Base-by-base conservation (phyloP, 805 yeast species). In the Suhomyces prunicola region DNA sequence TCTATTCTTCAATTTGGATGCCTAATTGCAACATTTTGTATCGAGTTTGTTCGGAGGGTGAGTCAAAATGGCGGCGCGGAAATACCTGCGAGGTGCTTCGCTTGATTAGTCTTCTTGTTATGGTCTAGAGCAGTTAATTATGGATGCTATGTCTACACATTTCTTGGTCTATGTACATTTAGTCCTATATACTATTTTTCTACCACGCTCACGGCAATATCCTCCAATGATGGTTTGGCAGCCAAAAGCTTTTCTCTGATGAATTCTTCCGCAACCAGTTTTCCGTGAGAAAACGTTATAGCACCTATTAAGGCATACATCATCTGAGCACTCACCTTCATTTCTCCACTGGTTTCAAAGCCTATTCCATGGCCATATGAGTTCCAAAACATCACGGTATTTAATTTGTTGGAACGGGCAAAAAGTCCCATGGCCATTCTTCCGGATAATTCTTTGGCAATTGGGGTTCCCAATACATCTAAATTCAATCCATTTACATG, bases 301-400 rank as follows among this genome's bases (percentile, higher is more conserved):
- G 87, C 92, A 24, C 94, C 94, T 27, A 88, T 70, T 52, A 87
- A 69, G 5, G 93, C 86, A 60, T 74, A 75, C 55, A 83, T 65
- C 66, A 82, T 79, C 55, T 82, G 80, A 3, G 84, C 79, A 54
- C 77, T 72, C 10, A 84, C 80, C 53, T 79, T 72, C 62, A 79
- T 67, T 62, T 84, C 87, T 39, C 88, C 89, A 62, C 82, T 83
- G 47, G 63, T 65, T 55, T 70, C 75, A 46, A 78, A 75, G 55
- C 69, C 71, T 54, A 76, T 67, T 42, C 75, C 69, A 40, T 77
- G 77, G 59, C 79, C 78, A 70, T 80, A 78, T 60, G 81, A 78
- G 63, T 81, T 85, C 88, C 92, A 87, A 70, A 86, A 88, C 66
- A 87, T 76, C 19, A 81, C 70, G 8, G 78, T 64, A 58, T 78